Percentiles rank a stretch among this genome's conserved stretches.
Evolutionary conservation across 2,329 filamentous ascomycete species (phyloP).

Genomic region (Botrytis byssoidea): DNA sequence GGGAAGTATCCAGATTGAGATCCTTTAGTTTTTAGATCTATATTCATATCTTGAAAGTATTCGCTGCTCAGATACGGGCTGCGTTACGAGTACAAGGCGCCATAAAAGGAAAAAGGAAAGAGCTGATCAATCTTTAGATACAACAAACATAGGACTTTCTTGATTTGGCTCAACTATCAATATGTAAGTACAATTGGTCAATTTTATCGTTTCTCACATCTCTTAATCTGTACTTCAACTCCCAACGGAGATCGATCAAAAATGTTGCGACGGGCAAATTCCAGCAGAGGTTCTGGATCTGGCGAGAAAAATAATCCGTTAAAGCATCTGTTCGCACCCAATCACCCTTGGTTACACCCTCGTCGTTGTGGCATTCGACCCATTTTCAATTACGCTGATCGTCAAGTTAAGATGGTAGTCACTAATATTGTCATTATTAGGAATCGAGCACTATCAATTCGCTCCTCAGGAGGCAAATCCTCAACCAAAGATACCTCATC

Average conservation of each 20-base stretch:
- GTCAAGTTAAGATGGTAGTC: not conserved
- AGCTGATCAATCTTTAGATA: slow-evolving; percentile 1
- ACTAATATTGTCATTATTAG: slow-evolving; percentile 42
- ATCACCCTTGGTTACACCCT: not conserved
- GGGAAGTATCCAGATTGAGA: not conserved
- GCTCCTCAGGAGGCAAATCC: slow-evolving; percentile 49
- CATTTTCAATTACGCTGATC: slow-evolving; percentile 3
- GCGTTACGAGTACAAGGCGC: not conserved
- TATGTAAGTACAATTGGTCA: slow-evolving; percentile 9
- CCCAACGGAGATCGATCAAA: not conserved
- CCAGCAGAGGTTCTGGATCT: slow-evolving; percentile 9
- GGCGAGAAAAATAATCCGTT: slow-evolving; percentile 15
- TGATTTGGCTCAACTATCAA: not conserved
- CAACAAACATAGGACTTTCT: slow-evolving; percentile 5
- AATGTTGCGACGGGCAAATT: slow-evolving; percentile 16
- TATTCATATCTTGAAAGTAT: not conserved
- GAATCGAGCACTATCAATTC: slow-evolving; percentile 73
- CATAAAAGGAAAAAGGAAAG: not conserved
- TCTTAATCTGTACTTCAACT: not conserved
- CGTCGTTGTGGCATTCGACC: not conserved
- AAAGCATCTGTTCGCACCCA: slow-evolving; percentile 17
- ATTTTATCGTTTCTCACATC: not conserved
- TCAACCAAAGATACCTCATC: slow-evolving; percentile 37
- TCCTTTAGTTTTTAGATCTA: not conserved
- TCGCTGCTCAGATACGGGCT: not conserved